Percentiles rank a stretch among this genome's conserved stretches.
Evolutionary conservation across 805 yeast genomes (phyloP).

Genomic region (Sugiyamaella mastotermitis): DNA sequence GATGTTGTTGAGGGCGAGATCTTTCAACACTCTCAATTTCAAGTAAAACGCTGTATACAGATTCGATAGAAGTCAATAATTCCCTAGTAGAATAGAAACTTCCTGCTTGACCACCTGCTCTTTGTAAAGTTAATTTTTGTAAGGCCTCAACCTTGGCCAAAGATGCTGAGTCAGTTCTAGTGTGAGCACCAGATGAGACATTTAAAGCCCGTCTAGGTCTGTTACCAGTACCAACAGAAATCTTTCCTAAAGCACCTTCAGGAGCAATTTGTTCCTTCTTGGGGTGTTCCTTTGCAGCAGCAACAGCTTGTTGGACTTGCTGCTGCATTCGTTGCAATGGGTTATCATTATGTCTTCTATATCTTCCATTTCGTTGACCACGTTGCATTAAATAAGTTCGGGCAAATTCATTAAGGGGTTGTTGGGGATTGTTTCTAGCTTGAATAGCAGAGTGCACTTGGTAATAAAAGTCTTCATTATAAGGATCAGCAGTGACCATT

Average conservation of each 20-base stretch:
- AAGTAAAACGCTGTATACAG: slow-evolving; percentile 68
- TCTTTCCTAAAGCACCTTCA: slow-evolving; percentile 88
- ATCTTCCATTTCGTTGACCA: slow-evolving; percentile 63
- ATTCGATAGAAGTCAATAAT: slow-evolving; percentile 66
- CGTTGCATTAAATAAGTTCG: slow-evolving; percentile 87
- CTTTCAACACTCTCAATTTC: slow-evolving; percentile 72
- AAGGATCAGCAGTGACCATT: slow-evolving; percentile 95
- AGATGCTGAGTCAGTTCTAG: slow-evolving; percentile 5
- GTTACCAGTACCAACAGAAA: slow-evolving; percentile 70
- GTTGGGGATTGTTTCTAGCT: slow-evolving; percentile 47
- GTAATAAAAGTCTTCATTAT: slow-evolving; percentile 91
- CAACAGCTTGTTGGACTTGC: slow-evolving; percentile 93
- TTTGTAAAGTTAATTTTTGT: slow-evolving; percentile 8
- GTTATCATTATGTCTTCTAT: slow-evolving; percentile 45
- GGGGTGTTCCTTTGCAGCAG: slow-evolving; percentile 79
- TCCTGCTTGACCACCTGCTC: slow-evolving; percentile 21
- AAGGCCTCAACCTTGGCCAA: slow-evolving; percentile 9
- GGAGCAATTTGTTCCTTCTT: slow-evolving; percentile 60
- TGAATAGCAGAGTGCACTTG: slow-evolving; percentile 82
- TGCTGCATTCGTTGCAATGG: slow-evolving; percentile 97
- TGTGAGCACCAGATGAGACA: slow-evolving; percentile 16
- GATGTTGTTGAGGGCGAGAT: slow-evolving; percentile 39
- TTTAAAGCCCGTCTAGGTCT: slow-evolving; percentile 85
- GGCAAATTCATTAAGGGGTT: slow-evolving; percentile 74
- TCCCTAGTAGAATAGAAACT: slow-evolving; percentile 34